phyloP scores from a whole-genome alignment of 2,329 filamentous ascomycete genomes.

The Penicillium decumbens region DNA sequence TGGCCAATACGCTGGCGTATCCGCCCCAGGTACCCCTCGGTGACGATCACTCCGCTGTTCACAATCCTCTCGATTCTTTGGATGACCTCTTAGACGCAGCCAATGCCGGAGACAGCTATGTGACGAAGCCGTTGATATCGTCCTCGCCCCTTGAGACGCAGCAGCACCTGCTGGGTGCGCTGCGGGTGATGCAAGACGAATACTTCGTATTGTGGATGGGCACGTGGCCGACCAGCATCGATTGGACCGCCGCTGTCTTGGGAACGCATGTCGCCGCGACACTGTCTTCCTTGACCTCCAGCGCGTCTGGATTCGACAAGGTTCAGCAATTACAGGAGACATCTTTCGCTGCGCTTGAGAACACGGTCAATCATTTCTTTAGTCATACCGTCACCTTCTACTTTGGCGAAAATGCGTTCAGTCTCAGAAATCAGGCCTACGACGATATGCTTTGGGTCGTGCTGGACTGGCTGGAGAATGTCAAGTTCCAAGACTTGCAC shows the following conservation, averaged over 20 bases:
- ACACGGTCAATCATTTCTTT: constrained; percentile 79
- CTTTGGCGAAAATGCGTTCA: constrained; percentile 76
- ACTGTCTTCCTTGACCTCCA: constrained; percentile 62
- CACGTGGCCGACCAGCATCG: constrained; percentile 79
- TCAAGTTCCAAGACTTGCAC: constrained; percentile 71
- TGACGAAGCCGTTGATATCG: constrained; percentile 7
- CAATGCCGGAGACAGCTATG: constrained; percentile 7
- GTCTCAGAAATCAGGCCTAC: constrained; percentile 71
- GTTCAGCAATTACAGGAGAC: constrained; percentile 16
- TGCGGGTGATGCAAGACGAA: constrained; percentile 69
- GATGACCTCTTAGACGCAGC: constrained; percentile 9
- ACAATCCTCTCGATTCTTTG: background rate
- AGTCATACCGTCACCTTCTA: constrained; percentile 72
- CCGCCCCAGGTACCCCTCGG: constrained; percentile 25
- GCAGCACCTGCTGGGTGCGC: constrained; percentile 54
- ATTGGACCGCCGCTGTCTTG: constrained; percentile 88
- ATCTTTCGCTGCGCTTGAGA: constrained; percentile 56
- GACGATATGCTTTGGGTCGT: constrained; percentile 97
- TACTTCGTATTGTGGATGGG: constrained; percentile 76
- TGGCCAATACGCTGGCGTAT: constrained; percentile 30
- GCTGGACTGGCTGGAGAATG: constrained; percentile 78
- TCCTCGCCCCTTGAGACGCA: constrained; percentile 28
- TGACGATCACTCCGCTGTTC: constrained; percentile 4
- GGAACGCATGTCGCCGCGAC: constrained; percentile 73
- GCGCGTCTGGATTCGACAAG: constrained; percentile 45